These are phyloP conservation scores for Suhomyces taliae DNA, from an alignment of 1,139 yeast genomes.

Conservation along the genomic window DNA sequence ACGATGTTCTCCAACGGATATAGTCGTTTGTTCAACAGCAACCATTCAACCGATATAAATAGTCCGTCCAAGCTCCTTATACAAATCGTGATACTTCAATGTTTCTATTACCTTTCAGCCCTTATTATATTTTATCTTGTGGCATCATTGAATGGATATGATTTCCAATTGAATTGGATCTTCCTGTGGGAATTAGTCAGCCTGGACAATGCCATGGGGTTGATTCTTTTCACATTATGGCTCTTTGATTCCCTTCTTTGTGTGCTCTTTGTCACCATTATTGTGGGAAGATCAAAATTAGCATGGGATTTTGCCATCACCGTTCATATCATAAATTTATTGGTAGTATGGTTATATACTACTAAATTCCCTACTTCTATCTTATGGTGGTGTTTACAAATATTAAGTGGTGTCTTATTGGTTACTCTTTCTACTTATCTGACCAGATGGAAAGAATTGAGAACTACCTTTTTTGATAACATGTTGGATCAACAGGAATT, in stretches of 20 bases:
- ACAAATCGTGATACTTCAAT: slow-evolving; percentile 64
- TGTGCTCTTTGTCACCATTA: slow-evolving; percentile 78
- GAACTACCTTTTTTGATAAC: slow-evolving; percentile 86
- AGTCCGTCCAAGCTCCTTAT: slow-evolving; percentile 42
- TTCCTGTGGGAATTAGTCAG: slow-evolving; percentile 80
- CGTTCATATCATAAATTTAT: slow-evolving; percentile 73
- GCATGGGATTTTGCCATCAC: slow-evolving; percentile 97
- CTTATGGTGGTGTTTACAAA: slow-evolving; percentile 85
- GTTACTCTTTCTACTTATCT: slow-evolving; percentile 83
- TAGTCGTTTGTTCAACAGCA: slow-evolving; percentile 24
- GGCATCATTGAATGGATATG: slow-evolving; percentile 61
- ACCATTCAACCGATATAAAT: slow-evolving; percentile 29
- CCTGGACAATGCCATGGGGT: slow-evolving; percentile 76
- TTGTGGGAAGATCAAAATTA: slow-evolving; percentile 87
- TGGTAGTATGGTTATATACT: slow-evolving; percentile 67
- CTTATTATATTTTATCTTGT: slow-evolving; percentile 54
- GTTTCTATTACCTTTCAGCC: slow-evolving; percentile 68
- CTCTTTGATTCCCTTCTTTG: slow-evolving; percentile 72
- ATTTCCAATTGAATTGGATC: slow-evolving; percentile 65
- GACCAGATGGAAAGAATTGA: slow-evolving; percentile 82
- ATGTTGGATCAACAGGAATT: slow-evolving; percentile 56
- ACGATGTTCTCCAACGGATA: slow-evolving; percentile 24
- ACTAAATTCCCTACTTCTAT: slow-evolving; percentile 66
- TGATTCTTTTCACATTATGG: slow-evolving; percentile 75
- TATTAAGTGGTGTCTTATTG: slow-evolving; percentile 64